Evolutionary conservation across 2,329 filamentous ascomycete species (phyloP).

Genomic region (Exophiala oligosperma): DNA sequence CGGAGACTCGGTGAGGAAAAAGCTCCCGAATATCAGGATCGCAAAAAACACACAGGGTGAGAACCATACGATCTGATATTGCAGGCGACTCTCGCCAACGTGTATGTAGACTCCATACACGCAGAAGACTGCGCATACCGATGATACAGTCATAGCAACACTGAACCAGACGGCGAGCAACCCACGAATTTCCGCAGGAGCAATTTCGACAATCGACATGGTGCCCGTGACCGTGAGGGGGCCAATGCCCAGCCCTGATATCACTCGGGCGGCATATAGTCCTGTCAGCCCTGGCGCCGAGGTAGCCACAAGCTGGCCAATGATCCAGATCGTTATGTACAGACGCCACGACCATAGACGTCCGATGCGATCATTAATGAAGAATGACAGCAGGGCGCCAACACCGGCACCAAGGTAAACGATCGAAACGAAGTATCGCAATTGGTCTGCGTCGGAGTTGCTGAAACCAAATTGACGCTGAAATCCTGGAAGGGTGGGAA

Average conservation of each 20-base stretch:
- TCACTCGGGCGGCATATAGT: slow-evolving; percentile 41
- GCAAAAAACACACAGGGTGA: slow-evolving; percentile 34
- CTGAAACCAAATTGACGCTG: slow-evolving; percentile 37
- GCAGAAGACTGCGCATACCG: slow-evolving; percentile 35
- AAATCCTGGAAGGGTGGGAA: slow-evolving; percentile 39
- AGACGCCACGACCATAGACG: slow-evolving; percentile 42
- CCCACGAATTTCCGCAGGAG: slow-evolving; percentile 42
- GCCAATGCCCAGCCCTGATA: slow-evolving; percentile 42
- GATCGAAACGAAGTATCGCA: slow-evolving; percentile 40
- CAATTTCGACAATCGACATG: slow-evolving; percentile 43
- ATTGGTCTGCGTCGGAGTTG: slow-evolving; percentile 31
- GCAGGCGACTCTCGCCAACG: slow-evolving; percentile 32
- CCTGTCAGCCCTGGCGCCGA: slow-evolving; percentile 25
- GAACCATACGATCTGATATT: slow-evolving; percentile 39
- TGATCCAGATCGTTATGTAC: slow-evolving; percentile 35
- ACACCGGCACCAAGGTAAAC: slow-evolving; percentile 37
- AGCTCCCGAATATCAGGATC: slow-evolving; percentile 31
- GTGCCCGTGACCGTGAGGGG: slow-evolving; percentile 40
- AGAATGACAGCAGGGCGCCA: slow-evolving; percentile 38
- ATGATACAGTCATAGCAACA: slow-evolving; percentile 24
- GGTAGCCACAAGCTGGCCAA: slow-evolving; percentile 30
- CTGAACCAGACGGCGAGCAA: slow-evolving; percentile 41
- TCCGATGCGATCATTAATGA: slow-evolving; percentile 43
- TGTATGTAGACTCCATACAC: slow-evolving; percentile 38
- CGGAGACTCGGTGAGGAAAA: slow-evolving; percentile 37